These are phyloP conservation scores for Chaetomium cochliodes DNA, from an alignment of 495 filamentous ascomycete genomes.

Conservation along the genomic window DNA sequence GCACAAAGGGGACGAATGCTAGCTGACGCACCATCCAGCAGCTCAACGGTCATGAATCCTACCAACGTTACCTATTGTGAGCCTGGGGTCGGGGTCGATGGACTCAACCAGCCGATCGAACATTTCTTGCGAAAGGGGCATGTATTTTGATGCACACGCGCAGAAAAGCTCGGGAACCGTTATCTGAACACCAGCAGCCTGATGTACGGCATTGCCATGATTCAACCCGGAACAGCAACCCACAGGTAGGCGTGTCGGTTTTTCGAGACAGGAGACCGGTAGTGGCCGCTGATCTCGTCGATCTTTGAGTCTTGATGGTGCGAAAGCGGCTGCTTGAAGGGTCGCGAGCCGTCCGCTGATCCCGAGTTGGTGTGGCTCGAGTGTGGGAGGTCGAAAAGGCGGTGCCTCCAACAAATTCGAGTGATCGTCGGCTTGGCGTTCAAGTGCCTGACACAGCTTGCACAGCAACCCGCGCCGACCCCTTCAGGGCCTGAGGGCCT, in stretches of 20 bases:
- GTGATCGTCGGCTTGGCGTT: slow-evolving; percentile 2
- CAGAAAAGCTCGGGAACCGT: too few species aligned
- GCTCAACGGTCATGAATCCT: too few species aligned
- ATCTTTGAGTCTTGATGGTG: background rate
- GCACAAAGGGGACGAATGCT: background rate
- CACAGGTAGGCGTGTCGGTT: background rate
- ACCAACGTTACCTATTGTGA: too few species aligned
- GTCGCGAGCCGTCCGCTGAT: background rate
- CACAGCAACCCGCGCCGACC: too few species aligned
- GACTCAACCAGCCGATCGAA: background rate
- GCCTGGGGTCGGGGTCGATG: background rate
- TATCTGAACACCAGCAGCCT: background rate
- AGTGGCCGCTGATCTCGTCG: slow-evolving; percentile 3
- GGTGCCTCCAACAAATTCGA: background rate
- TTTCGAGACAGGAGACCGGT: background rate
- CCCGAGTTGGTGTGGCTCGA: background rate
- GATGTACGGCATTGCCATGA: background rate
- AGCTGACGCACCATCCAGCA: background rate
- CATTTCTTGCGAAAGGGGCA: background rate
- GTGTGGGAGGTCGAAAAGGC: background rate
- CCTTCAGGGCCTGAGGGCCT: too few species aligned
- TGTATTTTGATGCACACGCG: background rate
- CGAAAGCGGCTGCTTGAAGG: background rate
- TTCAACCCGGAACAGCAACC: background rate
- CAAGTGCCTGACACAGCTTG: background rate